Evolutionary conservation across 163 green algal species (phyloP).

Genomic region (Volvox carteri): DNA sequence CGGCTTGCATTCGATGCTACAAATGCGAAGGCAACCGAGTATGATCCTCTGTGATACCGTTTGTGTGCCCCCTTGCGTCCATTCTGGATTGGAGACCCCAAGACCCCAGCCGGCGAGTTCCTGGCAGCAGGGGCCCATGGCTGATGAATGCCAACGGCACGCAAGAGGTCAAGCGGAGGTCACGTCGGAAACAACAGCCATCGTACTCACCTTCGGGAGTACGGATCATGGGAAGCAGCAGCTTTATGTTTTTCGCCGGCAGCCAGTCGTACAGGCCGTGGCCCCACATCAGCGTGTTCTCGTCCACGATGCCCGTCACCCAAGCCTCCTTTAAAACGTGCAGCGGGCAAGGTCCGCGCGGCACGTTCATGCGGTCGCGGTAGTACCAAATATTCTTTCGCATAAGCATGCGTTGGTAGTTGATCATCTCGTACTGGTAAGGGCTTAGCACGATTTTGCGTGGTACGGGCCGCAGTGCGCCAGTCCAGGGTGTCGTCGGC

Average conservation of each 20-base stretch:
- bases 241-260: conserved; percentile 93
- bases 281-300: conserved; percentile 97
- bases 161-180: too few relatives aligned
- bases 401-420: conserved; percentile 81
- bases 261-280: conserved; percentile 95
- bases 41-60: too few relatives aligned
- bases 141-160: too few relatives aligned
- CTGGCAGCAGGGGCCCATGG: too few relatives aligned
- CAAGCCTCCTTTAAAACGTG: conserved; percentile 92
- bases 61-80: too few relatives aligned
- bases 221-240: conserved; percentile 91
- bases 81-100: too few relatives aligned
- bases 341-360: conserved; percentile 93
- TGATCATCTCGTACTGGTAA: conserved; percentile 81
- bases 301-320: conserved; percentile 95
- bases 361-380: conserved; percentile 82
- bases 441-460: conserved; percentile 67
- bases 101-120: too few relatives aligned
- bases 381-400: conserved; percentile 96
- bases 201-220: conserved; percentile 90
- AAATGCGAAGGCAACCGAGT: too few relatives aligned
- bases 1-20: too few relatives aligned
- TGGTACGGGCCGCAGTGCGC: conserved; percentile 62
- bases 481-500: conserved; percentile 53
- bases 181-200: too few relatives aligned